phyloP scores from a whole-genome alignment of 108 stramenopile species.

The Cyclotella distinguenda region DNA sequence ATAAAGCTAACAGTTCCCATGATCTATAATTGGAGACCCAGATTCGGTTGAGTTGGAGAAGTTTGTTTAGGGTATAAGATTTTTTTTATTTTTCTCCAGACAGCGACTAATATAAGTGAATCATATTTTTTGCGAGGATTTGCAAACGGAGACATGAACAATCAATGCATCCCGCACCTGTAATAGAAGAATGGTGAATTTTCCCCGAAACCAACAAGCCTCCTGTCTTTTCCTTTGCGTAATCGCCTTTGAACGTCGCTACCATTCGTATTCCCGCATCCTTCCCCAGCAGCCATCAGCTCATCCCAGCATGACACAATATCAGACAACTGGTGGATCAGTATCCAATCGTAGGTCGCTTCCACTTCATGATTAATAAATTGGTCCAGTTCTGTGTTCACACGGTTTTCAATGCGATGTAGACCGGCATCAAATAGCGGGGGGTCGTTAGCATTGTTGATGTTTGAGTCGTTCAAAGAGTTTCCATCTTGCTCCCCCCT shows the following conservation, averaged over 20 bases:
- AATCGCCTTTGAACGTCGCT: slow-evolving; percentile 14
- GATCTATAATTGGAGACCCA: no score
- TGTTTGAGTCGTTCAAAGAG: slow-evolving; percentile 13
- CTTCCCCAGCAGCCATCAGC: slow-evolving; percentile 35
- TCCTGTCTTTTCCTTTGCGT: slow-evolving; percentile 43
- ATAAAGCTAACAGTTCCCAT: not conserved
- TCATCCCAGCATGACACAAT: slow-evolving; percentile 56
- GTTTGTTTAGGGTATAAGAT: no score
- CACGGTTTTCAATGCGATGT: slow-evolving; percentile 47
- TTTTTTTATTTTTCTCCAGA: no score
- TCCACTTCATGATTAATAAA: slow-evolving; percentile 52
- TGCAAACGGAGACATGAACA: not conserved
- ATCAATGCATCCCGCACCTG: slow-evolving; percentile 24
- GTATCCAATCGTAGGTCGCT: slow-evolving; percentile 70
- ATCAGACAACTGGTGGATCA: slow-evolving; percentile 59
- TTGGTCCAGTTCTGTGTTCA: slow-evolving; percentile 55
- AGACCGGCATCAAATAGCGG: slow-evolving; percentile 50
- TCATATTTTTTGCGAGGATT: not conserved
- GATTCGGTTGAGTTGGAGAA: no score
- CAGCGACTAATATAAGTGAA: not conserved
- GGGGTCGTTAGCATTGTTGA: slow-evolving; percentile 1
- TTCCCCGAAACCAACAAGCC: slow-evolving; percentile 35
- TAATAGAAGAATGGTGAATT: slow-evolving; percentile 42
- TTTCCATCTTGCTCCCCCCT: slow-evolving; percentile 32
- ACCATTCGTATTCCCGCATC: slow-evolving; percentile 1